Conservation (phyloP, 805 yeast genomes). For the Teunomyces atbi region DNA sequence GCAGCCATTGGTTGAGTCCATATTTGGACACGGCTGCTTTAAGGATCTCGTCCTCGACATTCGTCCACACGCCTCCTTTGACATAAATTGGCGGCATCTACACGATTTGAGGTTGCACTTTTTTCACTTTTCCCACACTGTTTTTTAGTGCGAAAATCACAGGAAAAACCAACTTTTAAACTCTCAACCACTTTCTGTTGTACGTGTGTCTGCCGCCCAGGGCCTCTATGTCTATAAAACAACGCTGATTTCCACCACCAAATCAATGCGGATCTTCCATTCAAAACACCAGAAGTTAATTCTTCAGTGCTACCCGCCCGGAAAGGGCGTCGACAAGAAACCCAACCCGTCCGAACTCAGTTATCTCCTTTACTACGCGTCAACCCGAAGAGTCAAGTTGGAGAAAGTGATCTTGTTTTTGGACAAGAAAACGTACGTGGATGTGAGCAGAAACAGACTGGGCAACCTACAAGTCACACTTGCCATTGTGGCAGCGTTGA, state of each 20-base stretch:
- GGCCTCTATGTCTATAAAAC: not conserved
- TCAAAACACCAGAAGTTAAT: slow-evolving; percentile 91
- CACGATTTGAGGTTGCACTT: not conserved
- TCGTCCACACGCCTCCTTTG: slow-evolving; percentile 90
- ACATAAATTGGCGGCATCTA: slow-evolving; percentile 60
- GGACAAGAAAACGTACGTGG: slow-evolving; percentile 57
- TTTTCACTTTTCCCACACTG: not conserved
- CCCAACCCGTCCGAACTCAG: slow-evolving; percentile 92
- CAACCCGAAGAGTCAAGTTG: slow-evolving; percentile 82
- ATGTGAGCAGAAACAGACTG: slow-evolving; percentile 56
- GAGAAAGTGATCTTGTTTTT: slow-evolving; percentile 80
- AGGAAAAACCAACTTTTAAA: not conserved
- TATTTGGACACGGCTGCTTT: slow-evolving; percentile 91
- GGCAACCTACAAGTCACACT: slow-evolving; percentile 86
- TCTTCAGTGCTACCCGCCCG: slow-evolving; percentile 90
- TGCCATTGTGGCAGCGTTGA: slow-evolving; percentile 64
- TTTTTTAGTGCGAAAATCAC: not conserved
- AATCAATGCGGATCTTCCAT: slow-evolving; percentile 36
- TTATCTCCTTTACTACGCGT: slow-evolving; percentile 83
- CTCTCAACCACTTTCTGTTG: not conserved
- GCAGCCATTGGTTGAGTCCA: slow-evolving; percentile 92
- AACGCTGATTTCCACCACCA: not conserved
- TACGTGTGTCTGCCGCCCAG: not conserved
- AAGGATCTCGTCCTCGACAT: slow-evolving; percentile 78
- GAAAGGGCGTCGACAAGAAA: slow-evolving; percentile 79